These are phyloP conservation scores for Lodderomyces margitis DNA, from an alignment of 1,139 yeast genomes.

Conservation along the genomic window DNA sequence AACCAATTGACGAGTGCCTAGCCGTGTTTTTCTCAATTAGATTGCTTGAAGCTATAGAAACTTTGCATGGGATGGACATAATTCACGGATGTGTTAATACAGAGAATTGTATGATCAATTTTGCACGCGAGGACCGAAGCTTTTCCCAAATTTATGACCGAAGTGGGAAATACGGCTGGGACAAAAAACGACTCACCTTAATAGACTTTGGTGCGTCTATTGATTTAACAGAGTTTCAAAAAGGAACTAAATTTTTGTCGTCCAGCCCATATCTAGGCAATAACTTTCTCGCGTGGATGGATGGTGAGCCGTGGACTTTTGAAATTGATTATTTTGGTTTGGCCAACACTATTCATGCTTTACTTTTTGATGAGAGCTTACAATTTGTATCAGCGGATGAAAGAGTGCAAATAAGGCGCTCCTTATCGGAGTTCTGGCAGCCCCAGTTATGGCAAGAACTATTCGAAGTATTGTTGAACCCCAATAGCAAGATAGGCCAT, in stretches of 20 bases:
- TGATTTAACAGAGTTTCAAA: constrained; percentile 57
- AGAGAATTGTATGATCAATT: constrained; percentile 79
- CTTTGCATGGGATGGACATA: constrained; percentile 61
- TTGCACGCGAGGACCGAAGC: constrained; percentile 27
- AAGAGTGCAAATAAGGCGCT: constrained; percentile 34
- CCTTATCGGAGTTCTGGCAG: constrained; percentile 79
- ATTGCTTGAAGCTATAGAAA: constrained; percentile 57
- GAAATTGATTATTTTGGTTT: constrained; percentile 86
- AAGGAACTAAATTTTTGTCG: constrained; percentile 57
- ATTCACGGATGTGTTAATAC: constrained; percentile 87
- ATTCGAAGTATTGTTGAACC: constrained; percentile 65
- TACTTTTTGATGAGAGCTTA: constrained; percentile 68
- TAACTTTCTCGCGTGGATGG: constrained; percentile 8
- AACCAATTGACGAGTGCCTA: constrained; percentile 57
- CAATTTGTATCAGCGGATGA: constrained; percentile 35
- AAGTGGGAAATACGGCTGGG: constrained; percentile 48
- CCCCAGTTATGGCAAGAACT: constrained; percentile 65
- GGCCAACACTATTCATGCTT: constrained; percentile 70
- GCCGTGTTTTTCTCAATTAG: constrained; percentile 65
- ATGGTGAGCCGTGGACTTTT: constrained; percentile 65
- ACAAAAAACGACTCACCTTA: constrained; percentile 54
- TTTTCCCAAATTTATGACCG: constrained; percentile 28
- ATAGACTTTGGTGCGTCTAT: constrained; percentile 86
- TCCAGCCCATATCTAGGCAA: constrained; percentile 33
- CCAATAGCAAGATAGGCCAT: constrained; percentile 24